Percentiles rank a stretch among this genome's conserved stretches.
These are phyloP conservation scores for Cladosporium sp. DNA, from an alignment of 2,329 filamentous ascomycete genomes.

Conservation along the genomic window DNA sequence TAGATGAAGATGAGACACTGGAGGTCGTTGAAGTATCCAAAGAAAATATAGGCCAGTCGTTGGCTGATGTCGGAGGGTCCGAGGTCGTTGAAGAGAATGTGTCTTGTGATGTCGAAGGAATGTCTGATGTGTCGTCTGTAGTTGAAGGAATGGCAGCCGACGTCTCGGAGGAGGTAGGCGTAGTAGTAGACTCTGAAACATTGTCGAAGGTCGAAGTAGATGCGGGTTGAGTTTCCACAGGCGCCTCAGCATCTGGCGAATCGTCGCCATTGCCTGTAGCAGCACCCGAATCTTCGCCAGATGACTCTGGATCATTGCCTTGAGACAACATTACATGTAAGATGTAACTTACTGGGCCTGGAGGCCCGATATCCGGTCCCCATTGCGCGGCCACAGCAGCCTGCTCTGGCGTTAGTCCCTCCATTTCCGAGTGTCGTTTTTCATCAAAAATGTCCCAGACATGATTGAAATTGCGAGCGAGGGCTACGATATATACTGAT, in stretches of 20 bases:
- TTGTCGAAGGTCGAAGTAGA: conserved; percentile 7
- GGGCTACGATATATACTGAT: conserved; percentile 9
- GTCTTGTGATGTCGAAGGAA: not conserved
- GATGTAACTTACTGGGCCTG: conserved; percentile 9
- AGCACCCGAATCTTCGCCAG: not conserved
- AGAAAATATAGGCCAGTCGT: conserved; percentile 5
- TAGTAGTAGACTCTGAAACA: conserved; percentile 6
- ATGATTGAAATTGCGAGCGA: conserved; percentile 12
- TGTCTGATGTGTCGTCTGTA: not conserved
- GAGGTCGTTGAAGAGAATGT: not conserved
- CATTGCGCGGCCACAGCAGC: conserved; percentile 10
- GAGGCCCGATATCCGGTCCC: conserved; percentile 9
- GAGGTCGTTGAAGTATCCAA: conserved; percentile 1
- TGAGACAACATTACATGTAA: conserved; percentile 5
- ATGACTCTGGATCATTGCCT: not conserved
- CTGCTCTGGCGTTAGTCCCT: conserved; percentile 13
- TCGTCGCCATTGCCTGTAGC: not conserved
- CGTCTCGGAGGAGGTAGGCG: not conserved
- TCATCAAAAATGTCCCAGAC: conserved; percentile 13
- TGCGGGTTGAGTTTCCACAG: not conserved
- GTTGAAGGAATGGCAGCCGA: not conserved
- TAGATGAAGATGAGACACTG: conserved; percentile 1
- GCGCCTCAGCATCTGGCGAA: not conserved
- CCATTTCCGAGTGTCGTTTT: conserved; percentile 12
- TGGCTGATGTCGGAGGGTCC: conserved; percentile 1